Evolutionary conservation across 169 alveolate genomes (phyloP).

Genomic region (Plasmodium inui): DNA sequence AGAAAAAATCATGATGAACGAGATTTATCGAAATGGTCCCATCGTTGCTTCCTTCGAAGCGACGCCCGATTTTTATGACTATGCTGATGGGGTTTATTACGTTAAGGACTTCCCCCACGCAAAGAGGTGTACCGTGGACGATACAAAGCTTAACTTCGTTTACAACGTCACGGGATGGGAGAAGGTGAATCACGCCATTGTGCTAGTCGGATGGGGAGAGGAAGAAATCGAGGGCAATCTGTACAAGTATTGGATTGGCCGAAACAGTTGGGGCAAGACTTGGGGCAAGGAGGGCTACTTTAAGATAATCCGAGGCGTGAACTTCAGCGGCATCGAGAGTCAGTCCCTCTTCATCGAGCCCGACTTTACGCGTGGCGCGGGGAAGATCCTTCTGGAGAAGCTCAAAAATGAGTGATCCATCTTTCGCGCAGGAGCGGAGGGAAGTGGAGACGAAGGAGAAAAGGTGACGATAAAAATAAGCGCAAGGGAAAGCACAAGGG

Average conservation of each 20-base stretch:
- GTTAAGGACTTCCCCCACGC: slow-evolving; percentile 60
- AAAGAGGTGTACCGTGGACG: slow-evolving; percentile 29
- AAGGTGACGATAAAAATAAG: too few species aligned
- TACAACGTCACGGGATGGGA: slow-evolving; percentile 88
- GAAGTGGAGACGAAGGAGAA: too few species aligned
- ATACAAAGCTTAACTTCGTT: not conserved
- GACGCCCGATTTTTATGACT: slow-evolving; percentile 78
- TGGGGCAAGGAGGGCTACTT: slow-evolving; percentile 90
- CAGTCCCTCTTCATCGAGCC: slow-evolving; percentile 92
- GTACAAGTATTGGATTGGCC: slow-evolving; percentile 88
- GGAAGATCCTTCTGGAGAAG: slow-evolving; percentile 39
- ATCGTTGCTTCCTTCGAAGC: slow-evolving; percentile 89
- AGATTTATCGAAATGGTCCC: slow-evolving; percentile 89
- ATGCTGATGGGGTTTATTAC: slow-evolving; percentile 58
- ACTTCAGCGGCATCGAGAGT: slow-evolving; percentile 88
- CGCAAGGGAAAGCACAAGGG: not conserved
- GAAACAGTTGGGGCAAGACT: slow-evolving; percentile 88
- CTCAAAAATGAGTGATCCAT: not conserved
- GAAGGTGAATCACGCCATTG: slow-evolving; percentile 91
- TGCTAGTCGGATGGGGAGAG: slow-evolving; percentile 94
- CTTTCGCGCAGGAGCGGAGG: too few species aligned
- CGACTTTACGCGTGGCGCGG: slow-evolving; percentile 86
- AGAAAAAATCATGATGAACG: slow-evolving; percentile 87
- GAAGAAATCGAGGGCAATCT: slow-evolving; percentile 72
- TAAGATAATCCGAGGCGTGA: slow-evolving; percentile 86